These are phyloP conservation scores for Chlorella variabilis DNA, from an alignment of 163 green algal genomes.

Conservation along the genomic window DNA sequence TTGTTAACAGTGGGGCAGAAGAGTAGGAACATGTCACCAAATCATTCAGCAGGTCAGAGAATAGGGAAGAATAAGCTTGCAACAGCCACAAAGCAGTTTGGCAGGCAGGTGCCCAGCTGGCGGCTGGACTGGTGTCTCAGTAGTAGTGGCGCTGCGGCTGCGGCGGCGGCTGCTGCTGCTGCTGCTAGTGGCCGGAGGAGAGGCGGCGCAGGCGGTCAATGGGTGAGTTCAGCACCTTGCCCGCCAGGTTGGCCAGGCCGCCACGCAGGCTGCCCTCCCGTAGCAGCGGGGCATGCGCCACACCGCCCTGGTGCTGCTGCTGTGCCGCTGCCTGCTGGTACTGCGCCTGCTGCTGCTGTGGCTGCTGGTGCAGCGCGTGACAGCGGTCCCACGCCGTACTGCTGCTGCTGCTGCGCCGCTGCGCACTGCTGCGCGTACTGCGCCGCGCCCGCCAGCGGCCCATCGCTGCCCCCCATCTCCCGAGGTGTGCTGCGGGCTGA, in stretches of 20 bases:
- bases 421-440: neutral
- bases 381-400: neutral
- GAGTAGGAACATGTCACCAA: too few relatives aligned
- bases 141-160: too few relatives aligned
- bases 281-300: neutral
- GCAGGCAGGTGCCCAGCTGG: too few relatives aligned
- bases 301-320: too few relatives aligned
- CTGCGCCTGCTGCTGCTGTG: neutral
- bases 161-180: neutral
- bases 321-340: neutral
- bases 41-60: too few relatives aligned
- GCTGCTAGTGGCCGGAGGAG: neutral
- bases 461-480: neutral
- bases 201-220: constrained; percentile 34
- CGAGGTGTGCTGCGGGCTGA: constrained; percentile 13
- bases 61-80: too few relatives aligned
- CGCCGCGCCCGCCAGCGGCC: neutral
- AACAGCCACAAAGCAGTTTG: too few relatives aligned
- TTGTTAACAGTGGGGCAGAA: too few relatives aligned
- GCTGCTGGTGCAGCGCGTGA: constrained; percentile 7
- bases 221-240: constrained; percentile 6
- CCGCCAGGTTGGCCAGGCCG: constrained; percentile 15
- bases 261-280: constrained; percentile 31
- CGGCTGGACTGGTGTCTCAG: too few relatives aligned
- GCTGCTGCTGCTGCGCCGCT: constrained; percentile 19